Conservation (phyloP, 352 stramenopile species). For the Phytophthora lateralis region DNA sequence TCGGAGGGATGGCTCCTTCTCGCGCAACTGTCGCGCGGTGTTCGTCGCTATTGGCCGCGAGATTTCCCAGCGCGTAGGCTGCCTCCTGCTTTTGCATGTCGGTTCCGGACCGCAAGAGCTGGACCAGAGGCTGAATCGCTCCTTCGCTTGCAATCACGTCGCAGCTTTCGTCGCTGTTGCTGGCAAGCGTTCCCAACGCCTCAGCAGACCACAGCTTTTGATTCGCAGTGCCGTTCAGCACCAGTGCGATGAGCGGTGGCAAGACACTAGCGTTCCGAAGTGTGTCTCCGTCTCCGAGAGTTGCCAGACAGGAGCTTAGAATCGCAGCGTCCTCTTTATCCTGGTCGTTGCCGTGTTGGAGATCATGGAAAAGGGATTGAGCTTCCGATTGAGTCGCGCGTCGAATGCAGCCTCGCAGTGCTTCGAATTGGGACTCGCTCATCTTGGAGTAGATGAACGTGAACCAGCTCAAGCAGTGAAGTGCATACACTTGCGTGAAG, state of each 20-base stretch:
- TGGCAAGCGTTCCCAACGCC: conserved; percentile 22
- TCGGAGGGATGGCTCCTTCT: conserved; percentile 26
- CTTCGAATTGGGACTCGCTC: conserved; percentile 24
- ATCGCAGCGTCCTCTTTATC: conserved; percentile 24
- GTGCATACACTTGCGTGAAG: conserved; percentile 25
- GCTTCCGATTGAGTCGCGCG: conserved; percentile 13
- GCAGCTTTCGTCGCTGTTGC: conserved; percentile 23
- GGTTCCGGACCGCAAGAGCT: conserved; percentile 20
- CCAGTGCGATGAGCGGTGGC: conserved; percentile 8
- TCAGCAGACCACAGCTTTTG: conserved; percentile 30
- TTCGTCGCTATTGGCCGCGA: conserved; percentile 13
- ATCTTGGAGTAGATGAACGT: conserved; percentile 37
- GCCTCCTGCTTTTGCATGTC: conserved; percentile 31
- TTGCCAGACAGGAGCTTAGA: conserved; percentile 23
- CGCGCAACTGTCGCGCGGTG: conserved; percentile 20
- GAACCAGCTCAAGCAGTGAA: conserved; percentile 35
- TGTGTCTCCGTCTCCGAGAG: conserved; percentile 21
- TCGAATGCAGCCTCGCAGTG: conserved; percentile 14
- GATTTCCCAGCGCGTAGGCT: conserved; percentile 21
- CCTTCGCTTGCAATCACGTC: conserved; percentile 18
- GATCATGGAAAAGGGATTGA: conserved; percentile 8
- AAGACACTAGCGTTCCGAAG: conserved; percentile 19
- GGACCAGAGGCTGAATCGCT: conserved; percentile 18
- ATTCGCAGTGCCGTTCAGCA: conserved; percentile 17
- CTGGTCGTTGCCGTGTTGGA: conserved; percentile 17